Conservation (phyloP, 768 basidiomycete species). For the Mycena venus region DNA sequence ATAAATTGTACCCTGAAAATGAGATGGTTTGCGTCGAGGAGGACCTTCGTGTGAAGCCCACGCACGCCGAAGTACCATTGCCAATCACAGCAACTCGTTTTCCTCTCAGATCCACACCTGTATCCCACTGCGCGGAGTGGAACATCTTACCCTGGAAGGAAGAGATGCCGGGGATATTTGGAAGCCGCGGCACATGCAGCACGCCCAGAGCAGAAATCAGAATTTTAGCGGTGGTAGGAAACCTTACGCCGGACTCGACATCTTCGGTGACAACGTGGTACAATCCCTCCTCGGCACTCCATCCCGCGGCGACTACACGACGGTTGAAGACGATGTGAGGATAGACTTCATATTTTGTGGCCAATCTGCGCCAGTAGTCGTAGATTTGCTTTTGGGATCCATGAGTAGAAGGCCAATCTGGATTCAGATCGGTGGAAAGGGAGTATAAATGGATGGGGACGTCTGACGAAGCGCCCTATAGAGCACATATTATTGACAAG, state of each 20-base stretch:
- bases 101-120: conserved; percentile 52
- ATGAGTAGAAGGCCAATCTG: conserved; percentile 59
- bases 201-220: conserved; percentile 65
- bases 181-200: conserved; percentile 58
- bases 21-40: background rate
- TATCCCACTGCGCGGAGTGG: conserved; percentile 67
- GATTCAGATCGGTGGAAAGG: conserved; percentile 60
- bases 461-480: conserved; percentile 63
- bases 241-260: conserved; percentile 44
- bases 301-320: conserved; percentile 58
- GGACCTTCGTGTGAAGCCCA: conserved; percentile 6
- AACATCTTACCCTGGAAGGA: conserved; percentile 64
- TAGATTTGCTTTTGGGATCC: conserved; percentile 57
- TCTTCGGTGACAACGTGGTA: conserved; percentile 50
- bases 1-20: conserved; percentile 67
- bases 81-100: conserved; percentile 72
- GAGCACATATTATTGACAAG: conserved; percentile 40
- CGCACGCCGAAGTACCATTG: conserved; percentile 69
- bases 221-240: conserved; percentile 55
- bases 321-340: conserved; percentile 57
- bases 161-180: conserved; percentile 49
- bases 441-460: conserved; percentile 57
- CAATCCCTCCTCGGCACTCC: conserved; percentile 50
- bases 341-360: conserved; percentile 57
- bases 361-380: conserved; percentile 56